phyloP scores from a whole-genome alignment of 441 rosid species.

The Adansonia madagascariensis region DNA sequence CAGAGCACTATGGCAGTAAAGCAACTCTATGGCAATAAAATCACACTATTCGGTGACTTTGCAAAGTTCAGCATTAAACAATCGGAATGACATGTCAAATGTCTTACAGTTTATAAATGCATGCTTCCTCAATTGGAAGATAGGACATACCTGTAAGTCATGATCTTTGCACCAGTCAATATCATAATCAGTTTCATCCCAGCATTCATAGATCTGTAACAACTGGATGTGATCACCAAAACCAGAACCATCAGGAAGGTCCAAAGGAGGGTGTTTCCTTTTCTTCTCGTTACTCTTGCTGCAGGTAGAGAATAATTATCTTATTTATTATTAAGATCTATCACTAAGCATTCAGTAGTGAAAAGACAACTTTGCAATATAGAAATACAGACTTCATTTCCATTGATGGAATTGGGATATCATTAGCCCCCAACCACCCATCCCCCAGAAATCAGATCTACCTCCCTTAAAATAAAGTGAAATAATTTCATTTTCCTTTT shows the following conservation, averaged over 20 bases:
- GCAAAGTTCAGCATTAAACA: neutral
- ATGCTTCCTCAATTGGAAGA: conserved; percentile 4
- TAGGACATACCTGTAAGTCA: conserved; percentile 66
- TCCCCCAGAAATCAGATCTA: neutral
- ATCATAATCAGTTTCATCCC: conserved; percentile 74
- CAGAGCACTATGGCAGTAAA: neutral
- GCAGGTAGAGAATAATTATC: conserved; percentile 31
- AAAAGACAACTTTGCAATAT: neutral
- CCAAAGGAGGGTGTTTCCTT: conserved; percentile 63
- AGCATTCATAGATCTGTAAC: conserved; percentile 81
- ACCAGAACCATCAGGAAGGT: conserved; percentile 94
- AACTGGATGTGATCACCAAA: conserved; percentile 93
- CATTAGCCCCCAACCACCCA: conserved; percentile 9
- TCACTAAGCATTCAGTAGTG: neutral
- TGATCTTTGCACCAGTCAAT: conserved; percentile 81
- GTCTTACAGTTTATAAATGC: neutral
- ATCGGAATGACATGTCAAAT: neutral
- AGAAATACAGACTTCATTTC: conserved; percentile 10
- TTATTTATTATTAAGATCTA: conserved; percentile 10
- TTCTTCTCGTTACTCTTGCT: conserved; percentile 76
- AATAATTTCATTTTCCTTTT: neutral
- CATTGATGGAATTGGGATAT: conserved; percentile 1
- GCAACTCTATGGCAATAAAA: neutral
- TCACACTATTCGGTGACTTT: neutral
- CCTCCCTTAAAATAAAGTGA: neutral